Base-by-base conservation (phyloP, 2,329 filamentous ascomycete genomes). In the Metarhizium rileyi region DNA sequence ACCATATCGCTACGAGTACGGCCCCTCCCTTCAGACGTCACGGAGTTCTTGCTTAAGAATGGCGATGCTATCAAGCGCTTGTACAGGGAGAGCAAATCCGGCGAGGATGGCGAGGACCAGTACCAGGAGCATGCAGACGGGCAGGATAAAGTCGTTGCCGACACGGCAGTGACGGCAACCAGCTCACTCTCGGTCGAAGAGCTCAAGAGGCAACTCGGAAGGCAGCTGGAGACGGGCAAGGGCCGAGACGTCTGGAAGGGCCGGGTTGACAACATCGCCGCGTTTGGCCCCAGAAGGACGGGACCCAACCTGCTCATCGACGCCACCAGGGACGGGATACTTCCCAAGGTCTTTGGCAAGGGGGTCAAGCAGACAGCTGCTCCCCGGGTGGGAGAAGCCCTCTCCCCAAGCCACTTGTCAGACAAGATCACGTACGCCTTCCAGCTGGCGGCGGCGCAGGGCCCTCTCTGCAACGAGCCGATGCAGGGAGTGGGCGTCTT, bases 401-500 rank as follows among this genome's bases (percentile, higher is more conserved):
- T 86, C 40, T 70, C 75, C 49, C 74, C 83, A 4, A 75, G 75
- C 45, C 85, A 93, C 60, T 83, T 97, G 56, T 81, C 84, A 50
- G 91, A 97, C 71, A 97, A 95, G 64, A 87, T 97, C 55, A 76
- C 81, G 8, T 90, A 98, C 64, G 90, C 88, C 44, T 98, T 98
- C 75, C 93, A 98, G 65, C 83, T 97, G 16, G 86, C 89, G 36
- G 94, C 85, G 1, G 80, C 83, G 22, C 89, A 95, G 67, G 93
- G 93, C 0, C 90, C 93, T 0, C 78, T 97, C 46, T 97, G 93
- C 67, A 80, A 88, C 59, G 93, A 98, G 64, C 91, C 93, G 0
- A 83, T 96, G 44, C 91, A 96, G 70, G 93, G 93, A 46, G 78
- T 96, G 23, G 93, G 90, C 38, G 87, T 97, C 44, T 86, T 95